phyloP scores from a whole-genome alignment of 83 land plant species.

The Thuja plicata region DNA sequence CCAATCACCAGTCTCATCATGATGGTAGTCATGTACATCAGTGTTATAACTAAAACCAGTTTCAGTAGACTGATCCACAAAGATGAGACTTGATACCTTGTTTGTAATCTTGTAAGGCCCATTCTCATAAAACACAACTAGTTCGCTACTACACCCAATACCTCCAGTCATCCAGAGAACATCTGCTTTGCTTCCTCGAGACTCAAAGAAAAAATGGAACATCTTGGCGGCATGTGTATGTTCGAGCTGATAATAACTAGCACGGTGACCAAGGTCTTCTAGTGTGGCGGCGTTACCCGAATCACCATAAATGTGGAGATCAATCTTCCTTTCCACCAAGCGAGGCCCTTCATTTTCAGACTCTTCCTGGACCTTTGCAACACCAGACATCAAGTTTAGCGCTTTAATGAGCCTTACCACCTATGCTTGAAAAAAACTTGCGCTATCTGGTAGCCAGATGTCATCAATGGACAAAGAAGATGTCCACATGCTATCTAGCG shows the following conservation, averaged over 20 bases:
- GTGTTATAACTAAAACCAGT: conserved; percentile 95
- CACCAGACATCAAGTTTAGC: conserved; percentile 64
- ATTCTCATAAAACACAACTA: conserved; percentile 97
- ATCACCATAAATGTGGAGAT: conserved; percentile 30
- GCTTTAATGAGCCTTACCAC: conserved; percentile 80
- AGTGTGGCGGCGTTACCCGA: conserved; percentile 28
- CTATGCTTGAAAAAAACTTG: conserved; percentile 35
- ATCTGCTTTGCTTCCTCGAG: conserved; percentile 65
- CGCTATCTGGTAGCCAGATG: conserved; percentile 24
- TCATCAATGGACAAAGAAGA: conserved; percentile 13
- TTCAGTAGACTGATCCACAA: conserved; percentile 94
- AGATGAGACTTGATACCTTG: conserved; percentile 81
- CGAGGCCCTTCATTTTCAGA: conserved; percentile 10
- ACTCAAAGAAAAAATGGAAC: conserved; percentile 95
- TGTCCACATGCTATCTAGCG: too few species aligned
- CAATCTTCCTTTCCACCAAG: conserved; percentile 58
- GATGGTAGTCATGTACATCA: conserved; percentile 84
- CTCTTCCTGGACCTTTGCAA: conserved; percentile 19
- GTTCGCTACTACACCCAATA: conserved; percentile 96
- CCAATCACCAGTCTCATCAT: conserved; percentile 89
- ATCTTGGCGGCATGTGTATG: conserved; percentile 80
- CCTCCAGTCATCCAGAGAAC: conserved; percentile 98
- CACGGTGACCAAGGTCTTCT: conserved; percentile 87
- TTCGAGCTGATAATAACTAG: conserved; percentile 79
- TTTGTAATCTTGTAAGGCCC: conserved; percentile 88